phyloP scores from a whole-genome alignment of 768 basidiomycete species.

The Calocybe gangraenosa region DNA sequence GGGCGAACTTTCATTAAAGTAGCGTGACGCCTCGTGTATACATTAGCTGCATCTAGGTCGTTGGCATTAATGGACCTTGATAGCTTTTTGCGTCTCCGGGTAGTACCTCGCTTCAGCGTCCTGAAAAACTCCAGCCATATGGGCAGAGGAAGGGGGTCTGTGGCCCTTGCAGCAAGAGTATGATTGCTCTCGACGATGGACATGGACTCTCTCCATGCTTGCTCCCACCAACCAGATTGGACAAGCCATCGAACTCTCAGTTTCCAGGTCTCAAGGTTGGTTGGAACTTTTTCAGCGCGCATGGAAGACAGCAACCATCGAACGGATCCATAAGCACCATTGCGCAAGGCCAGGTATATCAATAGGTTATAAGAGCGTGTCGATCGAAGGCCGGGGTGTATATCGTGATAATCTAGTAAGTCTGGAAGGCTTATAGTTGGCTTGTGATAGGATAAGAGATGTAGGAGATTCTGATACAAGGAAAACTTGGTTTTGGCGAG shows the following conservation, averaged over 20 bases:
- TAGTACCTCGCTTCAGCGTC: conserved; percentile 32
- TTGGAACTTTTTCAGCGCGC: conserved; percentile 34
- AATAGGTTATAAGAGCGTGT: conserved; percentile 44
- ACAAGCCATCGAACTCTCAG: conserved; percentile 56
- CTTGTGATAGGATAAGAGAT: conserved; percentile 27
- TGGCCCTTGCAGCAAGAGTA: conserved; percentile 5
- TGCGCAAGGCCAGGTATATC: conserved; percentile 45
- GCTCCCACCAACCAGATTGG: conserved; percentile 49
- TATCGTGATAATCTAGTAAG: conserved; percentile 48
- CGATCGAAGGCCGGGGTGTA: conserved; percentile 32
- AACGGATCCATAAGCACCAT: conserved; percentile 43
- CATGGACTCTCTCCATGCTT: conserved; percentile 48
- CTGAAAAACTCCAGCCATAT: conserved; percentile 43
- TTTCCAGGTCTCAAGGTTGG: conserved; percentile 53
- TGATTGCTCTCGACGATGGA: neutral
- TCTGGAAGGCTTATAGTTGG: conserved; percentile 28
- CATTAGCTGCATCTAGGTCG: neutral
- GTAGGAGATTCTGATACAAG: conserved; percentile 40
- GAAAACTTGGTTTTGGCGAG: conserved; percentile 25
- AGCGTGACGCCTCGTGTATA: conserved; percentile 25
- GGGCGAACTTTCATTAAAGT: conserved; percentile 40
- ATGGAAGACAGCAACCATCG: conserved; percentile 43
- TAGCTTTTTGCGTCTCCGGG: conserved; percentile 18
- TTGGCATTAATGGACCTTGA: neutral
- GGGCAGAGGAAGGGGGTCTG: conserved; percentile 17